A percentile compares a stretch with the other conserved stretches of the same genome.
These are phyloP conservation scores for Chrysanthemum makinoi DNA, from an alignment of 129 eudicot genomes.

Conservation along the genomic window DNA sequence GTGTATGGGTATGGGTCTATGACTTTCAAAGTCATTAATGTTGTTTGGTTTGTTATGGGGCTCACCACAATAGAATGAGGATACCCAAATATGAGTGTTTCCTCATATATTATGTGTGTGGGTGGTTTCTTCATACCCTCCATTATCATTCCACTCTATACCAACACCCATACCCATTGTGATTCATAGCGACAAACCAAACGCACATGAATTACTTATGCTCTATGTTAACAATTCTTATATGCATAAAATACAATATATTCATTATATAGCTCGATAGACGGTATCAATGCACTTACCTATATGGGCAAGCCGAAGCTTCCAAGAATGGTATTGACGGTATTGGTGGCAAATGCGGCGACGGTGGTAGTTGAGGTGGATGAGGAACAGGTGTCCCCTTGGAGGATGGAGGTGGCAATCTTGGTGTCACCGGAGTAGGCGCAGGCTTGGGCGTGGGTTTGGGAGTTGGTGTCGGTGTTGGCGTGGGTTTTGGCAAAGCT, in stretches of 20 bases:
- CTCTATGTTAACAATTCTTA: background rate
- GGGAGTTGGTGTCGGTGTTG: constrained; percentile 12
- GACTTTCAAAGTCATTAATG: no score
- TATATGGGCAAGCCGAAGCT: constrained; percentile 76
- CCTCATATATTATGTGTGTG: no score
- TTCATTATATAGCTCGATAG: background rate
- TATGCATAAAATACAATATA: background rate
- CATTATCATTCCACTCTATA: no score
- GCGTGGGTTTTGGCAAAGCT: constrained; percentile 21
- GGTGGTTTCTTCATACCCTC: no score
- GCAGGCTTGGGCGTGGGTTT: constrained; percentile 20
- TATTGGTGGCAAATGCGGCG: constrained; percentile 54
- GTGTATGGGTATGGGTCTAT: no score
- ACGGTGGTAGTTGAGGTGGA: constrained; percentile 35
- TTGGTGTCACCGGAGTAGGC: constrained; percentile 29
- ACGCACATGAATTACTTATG: no score
- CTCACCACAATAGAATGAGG: no score
- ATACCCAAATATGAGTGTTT: no score
- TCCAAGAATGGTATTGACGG: constrained; percentile 62
- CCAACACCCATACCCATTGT: no score
- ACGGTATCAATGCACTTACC: constrained; percentile 41
- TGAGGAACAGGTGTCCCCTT: constrained; percentile 23
- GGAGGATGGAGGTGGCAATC: constrained; percentile 38
- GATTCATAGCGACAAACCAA: no score
- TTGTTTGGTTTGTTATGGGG: no score